phyloP scores from a whole-genome alignment of 2,329 filamentous ascomycete species.

The Hymenoscyphus infarciens region DNA sequence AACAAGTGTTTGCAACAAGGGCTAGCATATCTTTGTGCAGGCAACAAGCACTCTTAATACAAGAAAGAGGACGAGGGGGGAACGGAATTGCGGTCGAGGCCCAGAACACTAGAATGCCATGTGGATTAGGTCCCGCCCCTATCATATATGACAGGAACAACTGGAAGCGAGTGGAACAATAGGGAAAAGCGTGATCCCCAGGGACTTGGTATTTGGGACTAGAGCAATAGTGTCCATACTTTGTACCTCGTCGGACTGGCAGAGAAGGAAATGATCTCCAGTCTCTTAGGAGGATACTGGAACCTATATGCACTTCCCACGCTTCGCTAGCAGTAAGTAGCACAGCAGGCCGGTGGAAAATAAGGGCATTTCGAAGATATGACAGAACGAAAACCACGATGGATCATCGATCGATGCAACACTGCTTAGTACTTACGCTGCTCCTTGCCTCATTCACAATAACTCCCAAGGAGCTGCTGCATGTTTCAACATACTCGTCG shows the following conservation, averaged over 20 bases:
- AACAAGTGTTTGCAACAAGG: not conserved
- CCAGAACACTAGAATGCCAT: not conserved
- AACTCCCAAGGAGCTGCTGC: not conserved
- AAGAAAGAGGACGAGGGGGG: not conserved
- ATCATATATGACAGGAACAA: not conserved
- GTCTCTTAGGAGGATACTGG: not conserved
- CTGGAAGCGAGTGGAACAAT: not conserved
- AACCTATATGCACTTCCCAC: not conserved
- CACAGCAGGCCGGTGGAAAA: not conserved
- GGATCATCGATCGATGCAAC: not conserved
- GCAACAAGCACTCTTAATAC: not conserved
- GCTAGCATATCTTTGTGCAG: not conserved
- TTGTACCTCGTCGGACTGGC: not conserved
- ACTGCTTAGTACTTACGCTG: not conserved
- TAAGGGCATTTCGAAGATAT: not conserved
- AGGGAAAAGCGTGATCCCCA: not conserved
- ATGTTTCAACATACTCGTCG: constrained; percentile 3
- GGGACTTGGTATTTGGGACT: not conserved
- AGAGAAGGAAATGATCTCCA: not conserved
- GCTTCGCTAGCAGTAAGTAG: not conserved
- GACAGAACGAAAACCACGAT: not conserved
- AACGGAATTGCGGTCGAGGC: not conserved
- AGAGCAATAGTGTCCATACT: not conserved
- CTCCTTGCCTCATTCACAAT: not conserved
- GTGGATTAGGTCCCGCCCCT: not conserved